Evolutionary conservation across 306 rosid species (phyloP).

Genomic region (Pyrus bretschneideri): DNA sequence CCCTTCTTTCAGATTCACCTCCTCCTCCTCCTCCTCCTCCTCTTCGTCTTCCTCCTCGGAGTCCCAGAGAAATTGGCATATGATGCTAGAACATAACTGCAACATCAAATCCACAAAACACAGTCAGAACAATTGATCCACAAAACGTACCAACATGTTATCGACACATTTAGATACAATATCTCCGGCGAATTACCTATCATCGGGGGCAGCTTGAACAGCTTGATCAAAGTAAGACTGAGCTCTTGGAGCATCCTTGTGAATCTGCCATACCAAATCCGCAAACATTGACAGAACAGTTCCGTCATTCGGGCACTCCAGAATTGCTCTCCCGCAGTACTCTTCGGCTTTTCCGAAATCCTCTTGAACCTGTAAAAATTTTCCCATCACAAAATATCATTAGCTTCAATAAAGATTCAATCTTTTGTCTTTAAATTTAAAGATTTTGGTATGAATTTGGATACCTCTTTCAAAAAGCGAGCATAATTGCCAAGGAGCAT

Average conservation of each 20-base stretch:
- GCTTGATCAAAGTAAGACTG: constrained; percentile 65
- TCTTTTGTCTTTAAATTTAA: not conserved
- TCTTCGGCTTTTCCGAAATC: constrained; percentile 72
- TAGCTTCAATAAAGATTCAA: not conserved
- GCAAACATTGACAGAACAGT: constrained; percentile 60
- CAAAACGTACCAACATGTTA: not conserved
- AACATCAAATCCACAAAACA: constrained; percentile 15
- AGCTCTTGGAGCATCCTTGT: constrained; percentile 73
- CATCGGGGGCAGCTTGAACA: constrained; percentile 65
- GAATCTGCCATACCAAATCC: constrained; percentile 66
- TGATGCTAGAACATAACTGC: constrained; percentile 79
- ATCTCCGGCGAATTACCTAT: constrained; percentile 34
- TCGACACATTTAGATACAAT: not conserved
- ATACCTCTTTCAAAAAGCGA: constrained; percentile 69
- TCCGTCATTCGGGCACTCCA: constrained; percentile 69
- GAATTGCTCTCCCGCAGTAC: constrained; percentile 79
- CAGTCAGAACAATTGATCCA: constrained; percentile 3
- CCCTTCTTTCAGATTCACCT: constrained; percentile 23
- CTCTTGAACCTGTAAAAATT: constrained; percentile 39
- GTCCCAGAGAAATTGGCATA: constrained; percentile 93
- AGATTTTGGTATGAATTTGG: not conserved
- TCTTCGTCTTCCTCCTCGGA: constrained; percentile 50
- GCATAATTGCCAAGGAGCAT: constrained; percentile 79
- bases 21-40: constrained; percentile 2
- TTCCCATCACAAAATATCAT: not conserved